A percentile compares a stretch with the other conserved stretches of the same genome.
Evolutionary conservation across 805 yeast species (phyloP).

Genomic region (Metschnikowia similis): DNA sequence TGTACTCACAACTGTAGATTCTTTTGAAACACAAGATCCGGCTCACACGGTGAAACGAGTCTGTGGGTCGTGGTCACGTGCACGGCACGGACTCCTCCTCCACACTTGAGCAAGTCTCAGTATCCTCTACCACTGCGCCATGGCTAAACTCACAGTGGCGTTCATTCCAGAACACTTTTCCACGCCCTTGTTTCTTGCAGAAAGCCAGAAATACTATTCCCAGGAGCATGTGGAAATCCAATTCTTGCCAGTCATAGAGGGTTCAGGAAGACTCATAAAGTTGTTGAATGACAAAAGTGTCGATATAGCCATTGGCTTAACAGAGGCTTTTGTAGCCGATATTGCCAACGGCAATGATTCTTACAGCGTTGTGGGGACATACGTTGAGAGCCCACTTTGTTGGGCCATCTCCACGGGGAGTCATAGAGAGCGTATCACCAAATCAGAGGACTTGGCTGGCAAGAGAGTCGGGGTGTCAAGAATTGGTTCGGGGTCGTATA

Average conservation of each 20-base stretch:
- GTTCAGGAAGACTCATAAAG: slow-evolving; percentile 83
- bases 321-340: slow-evolving; percentile 88
- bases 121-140: background rate
- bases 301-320: slow-evolving; percentile 82
- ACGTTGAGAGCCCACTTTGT: slow-evolving; percentile 79
- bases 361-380: slow-evolving; percentile 72
- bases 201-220: slow-evolving; percentile 51
- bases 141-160: slow-evolving; percentile 50
- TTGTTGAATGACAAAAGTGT: slow-evolving; percentile 59
- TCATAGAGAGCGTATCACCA: slow-evolving; percentile 50
- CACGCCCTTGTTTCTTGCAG: slow-evolving; percentile 77
- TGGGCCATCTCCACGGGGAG: slow-evolving; percentile 88
- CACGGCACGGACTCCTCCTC: background rate
- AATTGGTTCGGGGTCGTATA: slow-evolving; percentile 88
- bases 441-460: slow-evolving; percentile 52
- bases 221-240: slow-evolving; percentile 51
- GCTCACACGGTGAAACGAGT: background rate
- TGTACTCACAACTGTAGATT: background rate
- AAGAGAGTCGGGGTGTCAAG: slow-evolving; percentile 73
- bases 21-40: background rate
- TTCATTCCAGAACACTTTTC: slow-evolving; percentile 91
- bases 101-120: background rate
- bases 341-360: slow-evolving; percentile 63
- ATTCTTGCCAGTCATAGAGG: slow-evolving; percentile 71
- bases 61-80: background rate